Conservation (phyloP, 495 filamentous ascomycete genomes). For the Lophiostoma macrostomum region DNA sequence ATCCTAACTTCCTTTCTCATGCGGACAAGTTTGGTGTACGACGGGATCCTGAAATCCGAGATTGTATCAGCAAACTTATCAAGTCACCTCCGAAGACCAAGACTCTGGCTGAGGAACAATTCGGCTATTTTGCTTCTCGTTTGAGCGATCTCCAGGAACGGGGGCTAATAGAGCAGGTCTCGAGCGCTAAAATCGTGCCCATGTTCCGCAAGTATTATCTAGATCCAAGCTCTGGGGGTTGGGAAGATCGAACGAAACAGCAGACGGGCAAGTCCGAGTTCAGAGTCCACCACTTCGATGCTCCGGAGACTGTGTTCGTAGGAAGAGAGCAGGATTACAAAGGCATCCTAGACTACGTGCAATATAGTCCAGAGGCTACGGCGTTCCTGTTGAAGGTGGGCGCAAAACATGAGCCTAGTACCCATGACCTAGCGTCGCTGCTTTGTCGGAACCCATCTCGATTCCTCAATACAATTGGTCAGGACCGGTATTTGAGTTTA, state of each 20-base stretch:
- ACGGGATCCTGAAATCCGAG: constrained; percentile 69
- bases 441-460: constrained; percentile 74
- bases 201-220: constrained; percentile 42
- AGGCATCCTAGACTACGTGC: constrained; percentile 94
- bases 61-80: constrained; percentile 68
- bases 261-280: constrained; percentile 28
- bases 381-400: constrained; percentile 82
- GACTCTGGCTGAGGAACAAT: constrained; percentile 64
- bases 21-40: constrained; percentile 79
- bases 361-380: constrained; percentile 85
- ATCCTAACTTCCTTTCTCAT: constrained; percentile 68
- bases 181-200: constrained; percentile 66
- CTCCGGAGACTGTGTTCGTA: constrained; percentile 44
- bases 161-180: constrained; percentile 54
- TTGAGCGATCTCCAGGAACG: constrained; percentile 64
- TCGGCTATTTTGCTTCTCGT: constrained; percentile 77
- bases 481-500: constrained; percentile 80
- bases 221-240: constrained; percentile 17
- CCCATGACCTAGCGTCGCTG: constrained; percentile 73
- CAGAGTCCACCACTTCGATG: constrained; percentile 30
- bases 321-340: constrained; percentile 69
- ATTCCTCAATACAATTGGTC: constrained; percentile 70
- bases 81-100: constrained; percentile 64
- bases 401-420: constrained; percentile 85
- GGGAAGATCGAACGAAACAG: constrained; percentile 38